Base-by-base conservation (phyloP, 1,284 basidiomycete genomes). In the Trichosporon coremiiforme region DNA sequence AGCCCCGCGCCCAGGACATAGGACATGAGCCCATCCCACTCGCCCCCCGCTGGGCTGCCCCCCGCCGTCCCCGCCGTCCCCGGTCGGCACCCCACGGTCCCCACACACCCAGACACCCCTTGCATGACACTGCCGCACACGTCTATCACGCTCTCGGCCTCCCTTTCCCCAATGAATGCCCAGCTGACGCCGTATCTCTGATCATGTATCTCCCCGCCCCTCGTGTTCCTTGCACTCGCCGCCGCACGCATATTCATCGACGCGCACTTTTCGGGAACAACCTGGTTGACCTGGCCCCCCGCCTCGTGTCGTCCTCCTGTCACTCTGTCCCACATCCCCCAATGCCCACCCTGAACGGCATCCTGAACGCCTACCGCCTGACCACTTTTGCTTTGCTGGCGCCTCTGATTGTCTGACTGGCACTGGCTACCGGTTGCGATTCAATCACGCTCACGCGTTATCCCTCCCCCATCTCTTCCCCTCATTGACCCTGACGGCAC, bases 141-240 rank as follows among this genome's bases (percentile, higher is more conserved):
- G 17, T 53, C 47, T 20, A 53, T 20, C 47, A 53, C 47, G 57
- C 17, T 33, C 29, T 13, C 57, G 31, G 29, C 29, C 25, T 60
- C 57, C 22, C 31, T 15, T 33, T 35, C 6, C 7, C n/a, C 6
- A n/a, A n/a, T 22, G 57, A 33, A 60, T 60, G 29, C 29, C 29
- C 57, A 31, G 57, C 57, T 60, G 57, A 60, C 57, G 57, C 57
- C 57, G 57, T 33, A 60, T 33, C 57, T 33, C 57, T 60, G 57
- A 53, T 53, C 7, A 6, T 17, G 20, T 29, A 17, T 31, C 57
- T 33, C 15, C 57, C 57, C 57, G 57, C 29, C 53, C 22, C 31
- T 33, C 35, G 31, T 31, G 57, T 60, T 33, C 29, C 29, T 60
- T 60, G 57, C 15, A 31, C 57, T 45, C 15, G 47, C 47, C 47